Evolutionary conservation across 441 rosid genomes (phyloP).

Genomic region (Erodium moschatum): DNA sequence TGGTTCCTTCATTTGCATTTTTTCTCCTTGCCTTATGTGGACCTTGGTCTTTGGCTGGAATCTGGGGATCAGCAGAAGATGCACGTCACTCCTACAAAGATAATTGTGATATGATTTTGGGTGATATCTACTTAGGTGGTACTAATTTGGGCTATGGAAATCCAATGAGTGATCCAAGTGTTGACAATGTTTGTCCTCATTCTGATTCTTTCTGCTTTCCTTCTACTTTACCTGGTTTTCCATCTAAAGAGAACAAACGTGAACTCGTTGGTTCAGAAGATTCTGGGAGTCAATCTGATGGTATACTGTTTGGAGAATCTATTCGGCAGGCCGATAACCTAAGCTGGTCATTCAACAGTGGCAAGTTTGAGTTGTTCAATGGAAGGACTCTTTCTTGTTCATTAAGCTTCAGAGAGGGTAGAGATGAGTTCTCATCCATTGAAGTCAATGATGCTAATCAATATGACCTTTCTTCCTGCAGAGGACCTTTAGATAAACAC

Average conservation of each 20-base stretch:
- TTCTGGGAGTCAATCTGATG: constrained; percentile 29
- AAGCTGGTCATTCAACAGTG: constrained; percentile 41
- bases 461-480: constrained; percentile 36
- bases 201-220: constrained; percentile 59
- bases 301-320: constrained; percentile 27
- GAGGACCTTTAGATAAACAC: constrained; percentile 27
- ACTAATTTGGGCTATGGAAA: constrained; percentile 26
- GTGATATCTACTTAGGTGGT: constrained; percentile 15
- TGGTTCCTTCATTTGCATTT: constrained; percentile 48
- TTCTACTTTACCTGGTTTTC: constrained; percentile 49
- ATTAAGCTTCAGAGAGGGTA: constrained; percentile 32
- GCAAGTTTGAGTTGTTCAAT: constrained; percentile 37
- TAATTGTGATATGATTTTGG: constrained; percentile 25
- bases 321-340: constrained; percentile 26
- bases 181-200: constrained; percentile 37
- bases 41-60: constrained; percentile 34
- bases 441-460: constrained; percentile 26
- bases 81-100: constrained; percentile 34
- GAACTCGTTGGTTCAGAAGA: constrained; percentile 29
- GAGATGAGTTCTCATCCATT: constrained; percentile 28
- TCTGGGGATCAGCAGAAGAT: constrained; percentile 39
- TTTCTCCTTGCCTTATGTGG: constrained; percentile 38
- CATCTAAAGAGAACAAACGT: constrained; percentile 22
- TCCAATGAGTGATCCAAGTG: constrained; percentile 24
- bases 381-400: constrained; percentile 53